phyloP scores from a whole-genome alignment of 345 rosid species.

The Cochlearia excelsa region DNA sequence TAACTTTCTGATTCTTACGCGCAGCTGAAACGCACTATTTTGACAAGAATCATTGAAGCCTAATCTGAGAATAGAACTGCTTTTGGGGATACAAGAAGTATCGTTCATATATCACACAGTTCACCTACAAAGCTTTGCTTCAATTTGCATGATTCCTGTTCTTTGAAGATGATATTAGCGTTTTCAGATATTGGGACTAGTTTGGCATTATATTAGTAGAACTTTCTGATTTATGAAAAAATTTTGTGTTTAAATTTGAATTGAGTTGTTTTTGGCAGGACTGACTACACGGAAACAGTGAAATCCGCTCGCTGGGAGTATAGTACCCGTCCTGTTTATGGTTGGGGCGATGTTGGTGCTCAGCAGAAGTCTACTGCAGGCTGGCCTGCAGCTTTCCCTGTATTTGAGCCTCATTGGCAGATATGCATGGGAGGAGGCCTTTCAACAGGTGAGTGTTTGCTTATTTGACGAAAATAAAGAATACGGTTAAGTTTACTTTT shows the following conservation, averaged over 20 bases:
- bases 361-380: constrained; percentile 92
- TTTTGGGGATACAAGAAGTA: constrained; percentile 6
- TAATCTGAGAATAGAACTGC: not conserved
- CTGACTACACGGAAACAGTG: constrained; percentile 61
- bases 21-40: not conserved
- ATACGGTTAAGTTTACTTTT: constrained; percentile 1
- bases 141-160: constrained; percentile 5
- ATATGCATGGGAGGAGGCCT: constrained; percentile 97
- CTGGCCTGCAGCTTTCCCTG: constrained; percentile 95
- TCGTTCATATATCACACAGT: constrained; percentile 6
- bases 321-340: constrained; percentile 82
- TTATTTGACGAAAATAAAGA: not conserved
- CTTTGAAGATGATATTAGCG: not conserved
- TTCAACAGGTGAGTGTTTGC: constrained; percentile 62
- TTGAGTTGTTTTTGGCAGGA: constrained; percentile 47
- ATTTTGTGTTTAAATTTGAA: not conserved
- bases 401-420: constrained; percentile 99
- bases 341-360: constrained; percentile 87
- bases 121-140: constrained; percentile 13
- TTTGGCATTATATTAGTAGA: constrained; percentile 1
- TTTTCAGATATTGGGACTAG: constrained; percentile 5
- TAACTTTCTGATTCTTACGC: constrained; percentile 3
- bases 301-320: constrained; percentile 92
- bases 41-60: constrained; percentile 10
- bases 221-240: not conserved